These are phyloP conservation scores for Viridothelium virens DNA, from an alignment of 495 filamentous ascomycete species.

Conservation along the genomic window DNA sequence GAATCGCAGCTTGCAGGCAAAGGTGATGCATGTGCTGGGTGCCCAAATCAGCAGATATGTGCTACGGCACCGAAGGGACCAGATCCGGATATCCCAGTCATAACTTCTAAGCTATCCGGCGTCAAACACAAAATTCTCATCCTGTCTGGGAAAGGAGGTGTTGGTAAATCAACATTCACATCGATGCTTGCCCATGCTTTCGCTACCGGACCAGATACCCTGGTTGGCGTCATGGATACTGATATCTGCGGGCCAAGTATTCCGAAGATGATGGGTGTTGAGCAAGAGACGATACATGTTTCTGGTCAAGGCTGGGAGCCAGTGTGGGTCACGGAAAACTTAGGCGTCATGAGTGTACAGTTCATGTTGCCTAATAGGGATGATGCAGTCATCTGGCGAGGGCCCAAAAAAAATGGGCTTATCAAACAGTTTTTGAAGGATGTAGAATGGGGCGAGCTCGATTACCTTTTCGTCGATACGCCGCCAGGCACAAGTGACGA, in stretches of 20 bases:
- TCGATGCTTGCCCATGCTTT: conserved; percentile 81
- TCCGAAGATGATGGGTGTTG: conserved; percentile 97
- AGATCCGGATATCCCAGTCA: conserved; percentile 85
- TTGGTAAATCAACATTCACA: conserved; percentile 90
- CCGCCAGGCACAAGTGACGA: conserved; percentile 93
- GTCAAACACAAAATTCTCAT: conserved; percentile 88
- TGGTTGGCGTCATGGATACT: conserved; percentile 90
- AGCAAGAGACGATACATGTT: conserved; percentile 83
- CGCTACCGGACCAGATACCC: conserved; percentile 62
- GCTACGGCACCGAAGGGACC: conserved; percentile 90
- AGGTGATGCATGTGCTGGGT: conserved; percentile 82
- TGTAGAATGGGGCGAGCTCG: conserved; percentile 92
- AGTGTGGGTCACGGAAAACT: conserved; percentile 85
- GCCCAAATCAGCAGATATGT: conserved; percentile 93
- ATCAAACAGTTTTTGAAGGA: conserved; percentile 98
- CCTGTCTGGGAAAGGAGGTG: conserved; percentile 89
- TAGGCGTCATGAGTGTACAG: conserved; percentile 92
- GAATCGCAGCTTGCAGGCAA: conserved; percentile 79
- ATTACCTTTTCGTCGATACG: conserved; percentile 88
- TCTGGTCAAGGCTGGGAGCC: conserved; percentile 79
- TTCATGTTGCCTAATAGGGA: conserved; percentile 93
- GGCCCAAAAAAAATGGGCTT: conserved; percentile 94
- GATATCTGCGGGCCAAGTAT: conserved; percentile 93
- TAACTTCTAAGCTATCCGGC: conserved; percentile 69
- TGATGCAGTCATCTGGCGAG: conserved; percentile 93